These are phyloP conservation scores for Cyanodermella asteris DNA, from an alignment of 2,329 filamentous ascomycete species.

Conservation along the genomic window DNA sequence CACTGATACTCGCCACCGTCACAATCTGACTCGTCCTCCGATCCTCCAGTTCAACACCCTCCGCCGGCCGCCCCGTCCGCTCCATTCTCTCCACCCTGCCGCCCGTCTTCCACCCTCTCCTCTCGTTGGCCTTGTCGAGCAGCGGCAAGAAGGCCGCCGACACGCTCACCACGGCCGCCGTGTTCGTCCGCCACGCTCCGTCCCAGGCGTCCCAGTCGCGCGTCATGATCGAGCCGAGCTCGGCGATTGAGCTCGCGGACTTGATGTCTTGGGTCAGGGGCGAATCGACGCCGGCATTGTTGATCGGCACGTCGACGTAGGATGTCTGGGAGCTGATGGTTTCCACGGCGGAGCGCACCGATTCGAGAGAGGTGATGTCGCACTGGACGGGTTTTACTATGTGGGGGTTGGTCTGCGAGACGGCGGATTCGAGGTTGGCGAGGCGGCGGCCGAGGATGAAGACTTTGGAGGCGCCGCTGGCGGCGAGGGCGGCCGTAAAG, in stretches of 20 bases:
- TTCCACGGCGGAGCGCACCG: constrained; percentile 17
- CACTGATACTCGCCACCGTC: constrained; percentile 25
- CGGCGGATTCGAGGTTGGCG: constrained; percentile 23
- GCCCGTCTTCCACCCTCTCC: too few species aligned
- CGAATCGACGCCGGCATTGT: constrained; percentile 19
- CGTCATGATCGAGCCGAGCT: constrained; percentile 17
- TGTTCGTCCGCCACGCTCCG: constrained; percentile 16
- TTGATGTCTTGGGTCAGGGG: constrained; percentile 15
- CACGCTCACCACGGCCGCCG: constrained; percentile 17
- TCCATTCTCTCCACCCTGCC: constrained; percentile 12
- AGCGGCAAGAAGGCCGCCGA: constrained; percentile 19
- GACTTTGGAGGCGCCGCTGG: constrained; percentile 29
- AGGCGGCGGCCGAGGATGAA: constrained; percentile 31
- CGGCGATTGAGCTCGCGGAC: constrained; percentile 12
- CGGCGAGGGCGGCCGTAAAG: too few species aligned
- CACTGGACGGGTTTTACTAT: constrained; percentile 22
- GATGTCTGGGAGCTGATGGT: constrained; percentile 20
- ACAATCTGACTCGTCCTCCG: constrained; percentile 24
- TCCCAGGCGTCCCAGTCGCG: constrained; percentile 14
- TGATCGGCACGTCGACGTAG: constrained; percentile 23
- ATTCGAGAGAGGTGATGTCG: constrained; percentile 21
- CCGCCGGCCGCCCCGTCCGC: too few species aligned
- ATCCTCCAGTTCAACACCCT: too few species aligned
- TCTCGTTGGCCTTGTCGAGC: constrained; percentile 20
- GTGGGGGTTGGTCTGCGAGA: constrained; percentile 15